These are phyloP conservation scores for Trichosanthes cucumerina DNA, from an alignment of 306 rosid species.

Conservation along the genomic window DNA sequence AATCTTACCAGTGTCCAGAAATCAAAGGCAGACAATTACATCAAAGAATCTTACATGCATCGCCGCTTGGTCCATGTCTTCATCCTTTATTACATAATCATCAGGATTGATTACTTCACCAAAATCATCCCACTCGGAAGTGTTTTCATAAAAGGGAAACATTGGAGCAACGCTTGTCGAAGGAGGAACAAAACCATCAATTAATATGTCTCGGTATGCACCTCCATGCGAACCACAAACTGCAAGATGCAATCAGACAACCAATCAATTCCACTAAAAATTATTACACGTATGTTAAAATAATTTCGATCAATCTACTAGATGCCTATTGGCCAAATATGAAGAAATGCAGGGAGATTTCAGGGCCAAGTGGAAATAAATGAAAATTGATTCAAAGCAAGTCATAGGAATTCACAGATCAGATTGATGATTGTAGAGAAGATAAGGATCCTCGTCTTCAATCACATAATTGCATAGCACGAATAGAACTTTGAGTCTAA, in stretches of 20 bases:
- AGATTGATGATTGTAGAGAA: not conserved
- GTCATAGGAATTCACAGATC: not conserved
- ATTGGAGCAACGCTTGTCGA: constrained; percentile 74
- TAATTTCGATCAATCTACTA: not conserved
- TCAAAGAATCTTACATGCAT: constrained; percentile 42
- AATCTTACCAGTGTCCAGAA: not conserved
- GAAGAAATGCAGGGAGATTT: not conserved
- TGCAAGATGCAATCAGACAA: constrained; percentile 24
- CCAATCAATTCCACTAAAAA: constrained; percentile 12
- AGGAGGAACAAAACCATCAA: constrained; percentile 90
- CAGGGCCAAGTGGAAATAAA: not conserved
- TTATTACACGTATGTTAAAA: not conserved
- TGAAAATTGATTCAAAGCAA: not conserved
- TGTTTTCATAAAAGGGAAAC: constrained; percentile 75
- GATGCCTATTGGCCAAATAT: not conserved
- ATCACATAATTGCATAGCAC: not conserved
- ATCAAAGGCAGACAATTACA: not conserved
- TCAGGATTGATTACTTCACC: constrained; percentile 99
- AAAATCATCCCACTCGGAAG: constrained; percentile 87
- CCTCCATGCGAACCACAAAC: constrained; percentile 42
- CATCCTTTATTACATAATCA: constrained; percentile 88
- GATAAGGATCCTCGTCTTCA: not conserved
- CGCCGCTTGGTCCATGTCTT: constrained; percentile 68
- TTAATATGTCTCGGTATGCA: constrained; percentile 53
- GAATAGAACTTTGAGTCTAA: too few species aligned